Evolutionary conservation across 768 basidiomycete species (phyloP), one percentile per base, ranked within the genome.

Genomic region (Pleurotus cornucopiae): DNA sequence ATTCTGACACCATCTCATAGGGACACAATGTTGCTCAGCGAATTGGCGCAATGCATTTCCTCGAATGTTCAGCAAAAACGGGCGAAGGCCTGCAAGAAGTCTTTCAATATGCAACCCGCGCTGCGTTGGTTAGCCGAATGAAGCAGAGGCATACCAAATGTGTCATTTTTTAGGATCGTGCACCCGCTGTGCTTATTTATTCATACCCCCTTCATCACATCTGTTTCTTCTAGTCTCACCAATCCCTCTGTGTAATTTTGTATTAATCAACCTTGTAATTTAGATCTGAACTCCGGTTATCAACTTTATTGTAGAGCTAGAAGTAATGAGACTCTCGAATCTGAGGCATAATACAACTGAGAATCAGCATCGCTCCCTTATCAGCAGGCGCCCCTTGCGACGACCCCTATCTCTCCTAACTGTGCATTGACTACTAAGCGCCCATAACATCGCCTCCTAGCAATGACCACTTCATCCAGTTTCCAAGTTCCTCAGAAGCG

Each of bases 51-150:
- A 46, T 44, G 26, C 57, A 54, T 25, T 91, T 89, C 77, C 86
- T 86, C 58, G 89, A 91, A 74, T 88, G 87, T 49, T 84, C 81
- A 55, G 90, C 89, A 11, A 91, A 89, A 78, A 84, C 83, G 3
- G 86, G 86, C 6, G 82, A 87, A 61, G 88, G 86, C 23, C 76
- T 91, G 41, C 79, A 82, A 16, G 89, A 89, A 67, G 77, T 91
- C 23, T 90, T 91, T 65, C 46, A 59, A 41, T 47, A 49, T 12
- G 60, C 61, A n/a, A 54, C 58, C 11, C 58, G 60, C 9, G 41
- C 54, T 4, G 54, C 54, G 13, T 39, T 55, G 30, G 51, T 49
- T n/a, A 49, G 26, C 37, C 21, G 23, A 11, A n/a, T 26, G 14
- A 25, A 20, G n/a, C 48, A 12, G 11, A 26, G 5, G 26, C 46